Evolutionary conservation across 192 early-diverging fungal species (phyloP), one percentile per base, ranked within the genome.

Genomic region (Chytriomyces sp.): DNA sequence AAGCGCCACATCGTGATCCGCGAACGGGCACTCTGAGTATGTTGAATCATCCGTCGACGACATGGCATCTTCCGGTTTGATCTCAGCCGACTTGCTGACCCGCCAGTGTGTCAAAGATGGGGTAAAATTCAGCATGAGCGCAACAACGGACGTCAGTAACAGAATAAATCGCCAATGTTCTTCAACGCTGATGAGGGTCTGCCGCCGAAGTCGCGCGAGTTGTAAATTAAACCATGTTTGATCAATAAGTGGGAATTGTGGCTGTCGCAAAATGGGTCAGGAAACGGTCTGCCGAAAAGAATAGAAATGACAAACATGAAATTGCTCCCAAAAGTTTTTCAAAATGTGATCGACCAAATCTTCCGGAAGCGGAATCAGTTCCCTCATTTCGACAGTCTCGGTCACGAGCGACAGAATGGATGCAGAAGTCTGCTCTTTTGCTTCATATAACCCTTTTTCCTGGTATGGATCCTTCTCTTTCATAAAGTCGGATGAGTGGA

Each of bases 71-170:
- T 57, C 53, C 20, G 20, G 20, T 57, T 57, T 57, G 16, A 20
- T 20, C 16, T 60, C 70, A 10, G 70, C 47, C n/a, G n/a, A 24
- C 70, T 72, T 23, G 16, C 9, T 20, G 53, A 72, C 50, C 0
- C 50, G 6, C 76, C 76, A 77, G 2, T 48, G 64, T 3, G 49
- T 35, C 7, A 77, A 60, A 18, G 66, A 77, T 10, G 76, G 76
- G 20, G 76, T 77, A 67, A 77, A 77, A 60, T 77, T 67, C 6
- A 77, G 18, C 76, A 77, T 77, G 26, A 77, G 35, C 7, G 76
- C 43, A 9, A 77, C 59, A 10, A 77, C 50, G 8, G 76, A 77
- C 7, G 49, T 67, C 20, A 77, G 59, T 2, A 77, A 24, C 10
- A 77, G 76, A 26, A 57, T 28, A 7, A 68, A 69, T 16, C 69